phyloP scores from a whole-genome alignment of 2,329 filamentous ascomycete species.

The Arthrinium phaeospermum region DNA sequence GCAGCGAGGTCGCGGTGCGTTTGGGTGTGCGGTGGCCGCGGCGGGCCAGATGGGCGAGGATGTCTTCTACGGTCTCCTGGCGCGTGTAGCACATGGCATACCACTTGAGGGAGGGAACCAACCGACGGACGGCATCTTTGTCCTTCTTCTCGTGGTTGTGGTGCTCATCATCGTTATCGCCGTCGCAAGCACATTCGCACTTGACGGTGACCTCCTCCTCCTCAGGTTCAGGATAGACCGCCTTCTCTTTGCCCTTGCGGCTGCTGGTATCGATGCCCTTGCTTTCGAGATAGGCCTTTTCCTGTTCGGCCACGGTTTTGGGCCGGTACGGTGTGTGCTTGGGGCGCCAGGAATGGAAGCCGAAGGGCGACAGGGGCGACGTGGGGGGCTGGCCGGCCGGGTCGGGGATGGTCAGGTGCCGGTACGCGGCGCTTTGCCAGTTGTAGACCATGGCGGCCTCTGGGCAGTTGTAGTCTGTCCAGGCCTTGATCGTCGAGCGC shows the following conservation, averaged over 20 bases:
- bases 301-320: not conserved
- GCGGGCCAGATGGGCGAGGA: slow-evolving; percentile 64
- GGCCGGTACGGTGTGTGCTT: not conserved
- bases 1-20: slow-evolving; percentile 52
- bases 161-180: not conserved
- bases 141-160: slow-evolving; percentile 14
- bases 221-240: not conserved
- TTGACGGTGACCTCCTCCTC: not conserved
- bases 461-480: slow-evolving; percentile 19
- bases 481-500: slow-evolving; percentile 20
- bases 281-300: not conserved
- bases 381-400: slow-evolving; percentile 24
- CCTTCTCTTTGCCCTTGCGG: slow-evolving; percentile 15
- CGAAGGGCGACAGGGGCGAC: not conserved
- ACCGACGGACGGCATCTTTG: slow-evolving; percentile 39
- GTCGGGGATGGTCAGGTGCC: slow-evolving; percentile 29
- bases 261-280: not conserved
- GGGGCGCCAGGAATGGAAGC: not conserved
- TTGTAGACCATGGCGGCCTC: slow-evolving; percentile 20
- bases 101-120: slow-evolving; percentile 70
- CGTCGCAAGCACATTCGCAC: not conserved
- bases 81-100: slow-evolving; percentile 69
- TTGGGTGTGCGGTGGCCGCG: slow-evolving; percentile 62
- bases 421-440: slow-evolving; percentile 17
- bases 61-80: slow-evolving; percentile 62